These are phyloP conservation scores for Gossypium anomalum DNA, from an alignment of 345 rosid species.

Conservation along the genomic window DNA sequence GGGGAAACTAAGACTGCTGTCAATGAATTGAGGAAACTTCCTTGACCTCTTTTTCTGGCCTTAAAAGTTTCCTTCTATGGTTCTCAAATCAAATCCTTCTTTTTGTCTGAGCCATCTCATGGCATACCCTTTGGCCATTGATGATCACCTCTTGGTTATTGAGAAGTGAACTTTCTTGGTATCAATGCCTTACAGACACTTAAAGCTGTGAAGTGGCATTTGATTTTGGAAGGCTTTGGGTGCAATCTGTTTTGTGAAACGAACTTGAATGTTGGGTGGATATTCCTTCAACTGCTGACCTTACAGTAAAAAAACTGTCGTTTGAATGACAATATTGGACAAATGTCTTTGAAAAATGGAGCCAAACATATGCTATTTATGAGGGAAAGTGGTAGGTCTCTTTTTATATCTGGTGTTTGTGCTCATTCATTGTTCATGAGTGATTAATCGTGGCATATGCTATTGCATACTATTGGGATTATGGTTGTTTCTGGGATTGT, in stretches of 20 bases:
- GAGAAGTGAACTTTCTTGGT: neutral
- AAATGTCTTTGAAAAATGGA: neutral
- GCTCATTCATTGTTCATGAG: neutral
- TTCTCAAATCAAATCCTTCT: neutral
- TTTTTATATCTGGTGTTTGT: neutral
- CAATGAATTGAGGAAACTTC: neutral
- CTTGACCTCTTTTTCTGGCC: neutral
- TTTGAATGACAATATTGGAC: neutral
- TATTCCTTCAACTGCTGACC: neutral
- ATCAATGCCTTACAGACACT: neutral
- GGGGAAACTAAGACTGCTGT: too few species aligned
- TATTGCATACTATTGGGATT: neutral
- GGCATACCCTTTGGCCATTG: neutral
- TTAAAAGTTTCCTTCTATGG: neutral
- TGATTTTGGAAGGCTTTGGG: neutral
- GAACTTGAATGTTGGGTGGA: neutral
- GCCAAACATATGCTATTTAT: neutral
- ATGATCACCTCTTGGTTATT: neutral
- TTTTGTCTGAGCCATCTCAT: neutral
- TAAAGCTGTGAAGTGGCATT: neutral
- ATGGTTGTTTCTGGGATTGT: neutral
- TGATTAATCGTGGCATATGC: neutral
- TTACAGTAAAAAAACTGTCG: neutral
- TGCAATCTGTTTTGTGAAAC: neutral
- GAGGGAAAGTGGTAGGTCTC: neutral